Conservation (phyloP, 805 yeast species). For the Zygosaccharomyces kombuchaensis region DNA sequence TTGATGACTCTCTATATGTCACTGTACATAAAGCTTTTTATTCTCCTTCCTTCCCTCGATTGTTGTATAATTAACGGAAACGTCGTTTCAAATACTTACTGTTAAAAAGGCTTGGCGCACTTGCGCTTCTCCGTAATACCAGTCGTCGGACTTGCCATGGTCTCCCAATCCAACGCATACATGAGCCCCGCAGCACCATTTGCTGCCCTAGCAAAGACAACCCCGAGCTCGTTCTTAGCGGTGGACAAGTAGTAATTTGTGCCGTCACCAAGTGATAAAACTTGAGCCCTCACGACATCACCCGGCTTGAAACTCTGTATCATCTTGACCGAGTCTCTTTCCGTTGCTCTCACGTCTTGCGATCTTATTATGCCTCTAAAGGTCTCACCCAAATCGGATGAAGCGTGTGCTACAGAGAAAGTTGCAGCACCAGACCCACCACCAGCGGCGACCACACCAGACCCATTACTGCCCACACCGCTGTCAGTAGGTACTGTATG, state of each 20-base stretch:
- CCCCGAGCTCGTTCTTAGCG: slow-evolving; percentile 89
- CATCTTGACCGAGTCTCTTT: slow-evolving; percentile 79
- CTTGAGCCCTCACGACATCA: slow-evolving; percentile 80
- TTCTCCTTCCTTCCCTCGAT: not conserved
- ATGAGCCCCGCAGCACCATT: slow-evolving; percentile 69
- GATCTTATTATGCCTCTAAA: slow-evolving; percentile 81
- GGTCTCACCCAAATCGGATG: slow-evolving; percentile 77
- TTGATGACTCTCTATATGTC: not conserved
- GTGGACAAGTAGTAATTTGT: slow-evolving; percentile 84
- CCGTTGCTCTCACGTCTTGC: slow-evolving; percentile 88
- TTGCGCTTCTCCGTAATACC: slow-evolving; percentile 78
- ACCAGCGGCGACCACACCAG: slow-evolving; percentile 39
- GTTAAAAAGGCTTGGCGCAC: slow-evolving; percentile 80
- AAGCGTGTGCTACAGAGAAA: slow-evolving; percentile 41
- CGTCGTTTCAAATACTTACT: not conserved
- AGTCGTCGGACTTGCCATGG: slow-evolving; percentile 74
- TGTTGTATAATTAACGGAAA: slow-evolving; percentile 1
- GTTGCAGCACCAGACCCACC: slow-evolving; percentile 54
- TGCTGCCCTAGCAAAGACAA: slow-evolving; percentile 71
- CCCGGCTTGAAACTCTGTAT: slow-evolving; percentile 84
- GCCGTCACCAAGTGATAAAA: slow-evolving; percentile 88
- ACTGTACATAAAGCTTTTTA: not conserved
- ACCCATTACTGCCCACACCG: slow-evolving; percentile 61
- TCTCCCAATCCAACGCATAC: slow-evolving; percentile 94
- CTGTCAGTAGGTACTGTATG: slow-evolving; percentile 55